phyloP scores from a whole-genome alignment of 768 basidiomycete genomes.

The Termitomyces bulborhizus region DNA sequence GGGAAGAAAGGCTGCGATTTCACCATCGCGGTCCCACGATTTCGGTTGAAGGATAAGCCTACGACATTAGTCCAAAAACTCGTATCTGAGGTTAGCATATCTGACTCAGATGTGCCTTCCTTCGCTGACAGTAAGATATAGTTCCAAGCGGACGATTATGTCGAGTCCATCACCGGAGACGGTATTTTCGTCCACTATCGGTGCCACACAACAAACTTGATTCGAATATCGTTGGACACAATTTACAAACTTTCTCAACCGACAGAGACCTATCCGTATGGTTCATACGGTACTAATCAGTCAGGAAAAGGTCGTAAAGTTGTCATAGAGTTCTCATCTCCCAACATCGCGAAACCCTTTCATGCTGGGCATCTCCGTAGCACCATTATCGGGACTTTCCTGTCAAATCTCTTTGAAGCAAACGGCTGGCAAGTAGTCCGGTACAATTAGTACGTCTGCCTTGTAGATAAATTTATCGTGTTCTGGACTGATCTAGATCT shows the following conservation, averaged over 20 bases:
- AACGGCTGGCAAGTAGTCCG: conserved; percentile 86
- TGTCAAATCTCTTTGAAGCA: conserved; percentile 82
- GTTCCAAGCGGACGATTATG: conserved; percentile 5
- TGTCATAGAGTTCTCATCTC: conserved; percentile 88
- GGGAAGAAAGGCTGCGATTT: conserved; percentile 93
- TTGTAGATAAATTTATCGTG: background rate
- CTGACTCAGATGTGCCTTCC: background rate
- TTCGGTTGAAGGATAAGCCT: conserved; percentile 6
- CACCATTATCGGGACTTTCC: conserved; percentile 93
- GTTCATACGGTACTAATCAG: conserved; percentile 75
- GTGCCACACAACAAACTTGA: conserved; percentile 3
- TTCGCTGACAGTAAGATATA: background rate
- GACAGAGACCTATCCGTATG: conserved; percentile 31
- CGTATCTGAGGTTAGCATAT: background rate
- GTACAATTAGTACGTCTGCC: conserved; percentile 60
- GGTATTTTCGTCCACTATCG: conserved; percentile 8
- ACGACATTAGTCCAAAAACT: conserved; percentile 1
- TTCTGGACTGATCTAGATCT: background rate
- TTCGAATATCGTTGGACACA: conserved; percentile 1
- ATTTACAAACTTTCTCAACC: conserved; percentile 48
- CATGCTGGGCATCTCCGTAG: conserved; percentile 94
- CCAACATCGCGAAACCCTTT: conserved; percentile 97
- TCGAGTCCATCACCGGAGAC: conserved; percentile 4
- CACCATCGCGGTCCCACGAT: conserved; percentile 72
- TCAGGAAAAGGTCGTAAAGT: conserved; percentile 74